Percentiles rank a stretch among this genome's conserved stretches.
phyloP scores from a whole-genome alignment of 2,329 filamentous ascomycete genomes.

The Microcyclospora pomicola region DNA sequence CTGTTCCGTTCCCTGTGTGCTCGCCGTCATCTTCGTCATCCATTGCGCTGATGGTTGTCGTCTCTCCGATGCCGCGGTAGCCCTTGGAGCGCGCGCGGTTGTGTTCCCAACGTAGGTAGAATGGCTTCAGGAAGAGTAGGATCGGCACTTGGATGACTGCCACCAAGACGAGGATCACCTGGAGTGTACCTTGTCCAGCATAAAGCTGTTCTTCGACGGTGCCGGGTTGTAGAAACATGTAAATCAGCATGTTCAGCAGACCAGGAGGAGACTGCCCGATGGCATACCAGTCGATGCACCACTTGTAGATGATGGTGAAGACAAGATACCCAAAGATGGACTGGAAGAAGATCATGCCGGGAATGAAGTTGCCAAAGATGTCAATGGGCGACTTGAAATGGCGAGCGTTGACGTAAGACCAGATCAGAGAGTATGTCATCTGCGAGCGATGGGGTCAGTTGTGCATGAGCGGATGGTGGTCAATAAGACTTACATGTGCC shows the following conservation, averaged over 20 bases:
- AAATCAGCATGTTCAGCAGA: constrained; percentile 96
- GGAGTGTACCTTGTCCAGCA: constrained; percentile 58
- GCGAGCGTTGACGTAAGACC: constrained; percentile 81
- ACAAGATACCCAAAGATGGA: constrained; percentile 95
- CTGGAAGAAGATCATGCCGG: constrained; percentile 99
- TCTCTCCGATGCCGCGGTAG: constrained; percentile 88
- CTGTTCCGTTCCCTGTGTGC: constrained; percentile 30
- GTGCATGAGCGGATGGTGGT: constrained; percentile 1
- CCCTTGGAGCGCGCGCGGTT: constrained; percentile 77
- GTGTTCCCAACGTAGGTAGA: constrained; percentile 88
- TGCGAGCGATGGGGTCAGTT: constrained; percentile 13
- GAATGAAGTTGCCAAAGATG: constrained; percentile 93
- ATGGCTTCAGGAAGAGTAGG: constrained; percentile 85
- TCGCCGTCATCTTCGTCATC: constrained; percentile 72
- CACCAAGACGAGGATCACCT: constrained; percentile 64
- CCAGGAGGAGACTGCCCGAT: constrained; percentile 60
- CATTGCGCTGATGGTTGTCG: constrained; percentile 71
- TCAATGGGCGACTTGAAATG: constrained; percentile 94
- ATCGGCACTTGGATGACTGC: constrained; percentile 80
- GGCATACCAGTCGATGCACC: constrained; percentile 75
- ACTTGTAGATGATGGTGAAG: constrained; percentile 91
- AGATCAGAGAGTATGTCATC: constrained; percentile 96
- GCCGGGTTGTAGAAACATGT: constrained; percentile 93
- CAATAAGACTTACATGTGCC: constrained; percentile 48
- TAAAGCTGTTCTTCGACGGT: constrained; percentile 63